These are phyloP conservation scores for Erythrophleum fordii DNA, from an alignment of 306 rosid species.

Conservation along the genomic window DNA sequence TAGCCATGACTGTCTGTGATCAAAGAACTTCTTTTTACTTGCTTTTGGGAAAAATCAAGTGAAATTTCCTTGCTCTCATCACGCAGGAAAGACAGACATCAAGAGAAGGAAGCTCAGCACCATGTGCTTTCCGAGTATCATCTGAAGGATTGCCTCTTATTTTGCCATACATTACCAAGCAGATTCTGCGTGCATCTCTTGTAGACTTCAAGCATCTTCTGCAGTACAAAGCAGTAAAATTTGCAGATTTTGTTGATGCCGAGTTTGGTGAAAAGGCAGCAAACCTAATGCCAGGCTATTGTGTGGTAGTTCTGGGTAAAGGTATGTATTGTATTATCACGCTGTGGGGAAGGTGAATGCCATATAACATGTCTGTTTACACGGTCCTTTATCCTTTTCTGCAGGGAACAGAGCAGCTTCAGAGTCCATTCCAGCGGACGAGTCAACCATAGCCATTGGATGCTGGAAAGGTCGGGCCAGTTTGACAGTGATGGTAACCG, in stretches of 20 bases:
- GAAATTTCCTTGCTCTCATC: conserved; percentile 26
- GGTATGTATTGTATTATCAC: conserved; percentile 51
- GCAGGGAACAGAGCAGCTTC: conserved; percentile 50
- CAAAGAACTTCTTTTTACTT: neutral
- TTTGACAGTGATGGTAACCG: conserved; percentile 79
- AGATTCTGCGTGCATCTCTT: conserved; percentile 64
- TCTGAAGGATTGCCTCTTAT: conserved; percentile 92
- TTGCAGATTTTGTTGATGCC: conserved; percentile 81
- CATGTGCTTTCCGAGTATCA: conserved; percentile 87
- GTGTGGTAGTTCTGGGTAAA: conserved; percentile 74
- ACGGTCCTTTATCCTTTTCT: neutral
- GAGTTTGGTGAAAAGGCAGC: conserved; percentile 69
- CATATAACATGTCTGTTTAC: neutral
- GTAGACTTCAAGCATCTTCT: conserved; percentile 89
- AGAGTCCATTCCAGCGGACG: conserved; percentile 50
- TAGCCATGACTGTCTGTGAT: conserved; percentile 2
- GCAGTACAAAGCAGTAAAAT: conserved; percentile 74
- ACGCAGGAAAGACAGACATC: conserved; percentile 84
- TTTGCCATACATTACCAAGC: conserved; percentile 80
- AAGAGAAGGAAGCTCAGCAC: conserved; percentile 70
- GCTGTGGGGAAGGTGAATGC: conserved; percentile 5
- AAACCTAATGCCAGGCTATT: conserved; percentile 75
- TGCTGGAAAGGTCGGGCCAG: conserved; percentile 92
- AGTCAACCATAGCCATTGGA: conserved; percentile 79
- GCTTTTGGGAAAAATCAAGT: neutral